phyloP scores from a whole-genome alignment of 2,329 filamentous ascomycete species.

The Ophiostoma angusticollis region DNA sequence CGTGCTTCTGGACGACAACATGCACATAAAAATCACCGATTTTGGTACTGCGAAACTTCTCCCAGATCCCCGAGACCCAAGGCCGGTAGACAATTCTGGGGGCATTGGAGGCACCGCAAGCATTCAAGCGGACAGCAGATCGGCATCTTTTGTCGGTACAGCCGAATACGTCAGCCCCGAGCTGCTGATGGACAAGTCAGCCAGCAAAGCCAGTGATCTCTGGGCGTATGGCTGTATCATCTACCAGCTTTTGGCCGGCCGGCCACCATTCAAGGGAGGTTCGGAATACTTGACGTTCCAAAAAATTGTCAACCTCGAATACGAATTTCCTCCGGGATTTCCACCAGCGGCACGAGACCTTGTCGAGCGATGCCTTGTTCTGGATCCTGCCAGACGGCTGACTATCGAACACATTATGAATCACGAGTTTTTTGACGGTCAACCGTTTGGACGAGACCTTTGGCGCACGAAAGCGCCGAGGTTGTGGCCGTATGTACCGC shows the following conservation, averaged over 20 bases:
- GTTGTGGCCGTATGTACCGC: constrained; percentile 70
- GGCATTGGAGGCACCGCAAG: constrained; percentile 1
- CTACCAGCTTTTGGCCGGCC: constrained; percentile 88
- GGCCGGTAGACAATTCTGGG: constrained; percentile 28
- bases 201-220: constrained; percentile 92
- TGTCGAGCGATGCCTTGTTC: constrained; percentile 76
- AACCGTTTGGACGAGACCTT: constrained; percentile 67
- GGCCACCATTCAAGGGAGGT: constrained; percentile 88
- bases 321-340: constrained; percentile 83
- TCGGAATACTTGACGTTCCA: constrained; percentile 98
- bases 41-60: constrained; percentile 97
- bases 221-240: constrained; percentile 99
- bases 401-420: constrained; percentile 95
- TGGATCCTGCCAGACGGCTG: constrained; percentile 72
- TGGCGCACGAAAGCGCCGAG: constrained; percentile 87
- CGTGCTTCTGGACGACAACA: constrained; percentile 83
- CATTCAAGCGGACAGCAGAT: constrained; percentile 50
- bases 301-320: constrained; percentile 90
- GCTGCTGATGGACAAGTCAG: constrained; percentile 89
- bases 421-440: constrained; percentile 85
- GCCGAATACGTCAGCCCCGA: constrained; percentile 98
- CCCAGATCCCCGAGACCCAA: constrained; percentile 39
- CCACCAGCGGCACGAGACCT: constrained; percentile 76
- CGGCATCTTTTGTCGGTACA: constrained; percentile 92
- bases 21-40: constrained; percentile 98